Conservation (phyloP, 129 eudicot species). For the Mikania micrantha region DNA sequence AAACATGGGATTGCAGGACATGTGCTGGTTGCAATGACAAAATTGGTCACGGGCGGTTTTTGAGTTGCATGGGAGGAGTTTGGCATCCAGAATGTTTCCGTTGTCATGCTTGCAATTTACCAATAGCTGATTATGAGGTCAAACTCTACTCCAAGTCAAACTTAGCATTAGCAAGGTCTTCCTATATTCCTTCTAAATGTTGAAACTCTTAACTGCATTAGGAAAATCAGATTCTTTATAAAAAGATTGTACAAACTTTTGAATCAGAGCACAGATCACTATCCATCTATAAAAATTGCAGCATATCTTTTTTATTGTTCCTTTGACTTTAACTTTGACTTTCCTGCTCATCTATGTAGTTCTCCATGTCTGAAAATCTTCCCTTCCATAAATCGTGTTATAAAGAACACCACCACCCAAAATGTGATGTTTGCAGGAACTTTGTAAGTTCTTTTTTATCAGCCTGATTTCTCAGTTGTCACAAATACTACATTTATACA, state of each 20-base stretch:
- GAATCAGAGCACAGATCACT: conserved; percentile 4
- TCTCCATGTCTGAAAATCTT: conserved; percentile 70
- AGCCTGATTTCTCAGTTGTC: background rate
- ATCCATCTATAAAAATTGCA: background rate
- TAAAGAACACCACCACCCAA: conserved; percentile 86
- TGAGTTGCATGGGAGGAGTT: conserved; percentile 90
- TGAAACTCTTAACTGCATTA: conserved; percentile 3
- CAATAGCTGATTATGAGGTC: conserved; percentile 95
- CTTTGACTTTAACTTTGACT: background rate
- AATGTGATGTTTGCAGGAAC: conserved; percentile 84
- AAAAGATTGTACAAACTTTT: background rate
- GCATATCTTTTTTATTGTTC: background rate
- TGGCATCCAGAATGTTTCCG: conserved; percentile 99
- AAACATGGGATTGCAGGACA: conserved; percentile 44
- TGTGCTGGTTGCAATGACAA: conserved; percentile 85
- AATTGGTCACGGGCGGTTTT: conserved; percentile 84
- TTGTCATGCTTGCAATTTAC: conserved; percentile 72
- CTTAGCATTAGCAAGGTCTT: conserved; percentile 20
- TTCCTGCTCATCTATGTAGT: conserved; percentile 40
- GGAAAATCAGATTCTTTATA: background rate
- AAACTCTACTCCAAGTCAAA: conserved; percentile 21
- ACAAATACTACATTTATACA: background rate
- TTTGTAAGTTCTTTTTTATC: conserved; percentile 50
- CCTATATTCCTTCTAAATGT: conserved; percentile 15
- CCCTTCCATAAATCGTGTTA: conserved; percentile 89